These are phyloP conservation scores for Fraxinus floribunda DNA, from an alignment of 305 asterid genomes.

Conservation along the genomic window DNA sequence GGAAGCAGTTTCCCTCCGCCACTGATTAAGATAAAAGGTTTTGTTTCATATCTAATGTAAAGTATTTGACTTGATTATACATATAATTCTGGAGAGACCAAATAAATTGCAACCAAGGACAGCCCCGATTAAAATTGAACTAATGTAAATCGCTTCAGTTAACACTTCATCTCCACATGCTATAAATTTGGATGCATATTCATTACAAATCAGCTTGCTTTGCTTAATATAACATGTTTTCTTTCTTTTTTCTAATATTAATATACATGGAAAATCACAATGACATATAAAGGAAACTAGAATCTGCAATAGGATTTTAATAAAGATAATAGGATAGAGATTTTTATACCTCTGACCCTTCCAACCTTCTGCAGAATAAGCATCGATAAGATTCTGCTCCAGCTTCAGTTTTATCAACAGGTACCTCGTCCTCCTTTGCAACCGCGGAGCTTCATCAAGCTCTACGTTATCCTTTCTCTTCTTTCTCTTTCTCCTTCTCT, in stretches of 20 bases:
- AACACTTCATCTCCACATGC: not conserved
- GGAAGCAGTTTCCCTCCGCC: not conserved
- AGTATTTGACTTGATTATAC: not conserved
- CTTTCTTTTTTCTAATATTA: not conserved
- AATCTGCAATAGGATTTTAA: constrained; percentile 14
- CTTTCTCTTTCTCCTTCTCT: constrained; percentile 50
- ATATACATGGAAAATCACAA: not conserved
- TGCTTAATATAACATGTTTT: not conserved
- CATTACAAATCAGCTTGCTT: not conserved
- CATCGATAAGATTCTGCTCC: constrained; percentile 97
- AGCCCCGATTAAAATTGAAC: not conserved
- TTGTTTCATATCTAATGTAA: constrained; percentile 13
- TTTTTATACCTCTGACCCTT: constrained; percentile 87
- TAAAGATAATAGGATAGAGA: constrained; percentile 22
- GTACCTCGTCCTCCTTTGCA: constrained; percentile 86
- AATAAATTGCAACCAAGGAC: not conserved
- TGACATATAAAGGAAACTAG: constrained; percentile 3
- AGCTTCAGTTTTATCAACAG: constrained; percentile 73
- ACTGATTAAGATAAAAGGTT: not conserved
- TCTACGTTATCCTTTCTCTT: constrained; percentile 50
- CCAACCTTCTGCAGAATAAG: constrained; percentile 97
- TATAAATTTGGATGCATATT: not conserved
- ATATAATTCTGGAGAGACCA: constrained; percentile 4
- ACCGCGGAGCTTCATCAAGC: constrained; percentile 77
- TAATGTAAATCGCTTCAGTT: not conserved